phyloP scores from a whole-genome alignment of 2,329 filamentous ascomycete species.

The Botrytis fragariae region DNA sequence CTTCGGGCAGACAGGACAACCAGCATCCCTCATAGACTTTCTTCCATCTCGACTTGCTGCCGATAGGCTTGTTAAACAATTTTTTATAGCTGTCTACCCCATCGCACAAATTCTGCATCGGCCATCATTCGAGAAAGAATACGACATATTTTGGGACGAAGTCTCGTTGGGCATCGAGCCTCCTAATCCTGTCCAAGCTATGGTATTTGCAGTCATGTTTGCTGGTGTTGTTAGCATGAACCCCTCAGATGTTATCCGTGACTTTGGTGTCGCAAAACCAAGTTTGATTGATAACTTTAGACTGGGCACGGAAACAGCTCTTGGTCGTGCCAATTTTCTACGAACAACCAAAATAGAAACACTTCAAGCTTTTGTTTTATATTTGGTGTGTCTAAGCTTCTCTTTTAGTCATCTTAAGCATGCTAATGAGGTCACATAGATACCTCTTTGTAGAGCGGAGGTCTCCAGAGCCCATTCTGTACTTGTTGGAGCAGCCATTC shows the following conservation, averaged over 20 bases:
- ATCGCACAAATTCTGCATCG: constrained; percentile 65
- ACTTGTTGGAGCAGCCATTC: constrained; percentile 67
- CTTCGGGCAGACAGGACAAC: constrained; percentile 53
- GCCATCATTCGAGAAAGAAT: constrained; percentile 44
- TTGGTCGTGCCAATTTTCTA: constrained; percentile 68
- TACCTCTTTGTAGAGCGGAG: constrained; percentile 69
- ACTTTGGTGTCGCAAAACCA: constrained; percentile 56
- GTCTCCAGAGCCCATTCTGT: constrained; percentile 72
- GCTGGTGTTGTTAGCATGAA: constrained; percentile 66
- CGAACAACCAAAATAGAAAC: constrained; percentile 71
- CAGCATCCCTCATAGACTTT: constrained; percentile 55
- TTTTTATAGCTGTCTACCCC: constrained; percentile 66
- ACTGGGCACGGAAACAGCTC: constrained; percentile 62
- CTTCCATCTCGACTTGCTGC: constrained; percentile 57
- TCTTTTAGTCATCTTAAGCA: not conserved
- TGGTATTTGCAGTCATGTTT: constrained; percentile 69
- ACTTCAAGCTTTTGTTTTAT: constrained; percentile 74
- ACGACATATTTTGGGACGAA: constrained; percentile 63
- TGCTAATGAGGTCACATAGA: constrained; percentile 44
- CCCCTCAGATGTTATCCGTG: constrained; percentile 49
- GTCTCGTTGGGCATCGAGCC: constrained; percentile 60
- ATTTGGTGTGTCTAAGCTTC: constrained; percentile 53
- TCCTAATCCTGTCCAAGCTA: constrained; percentile 60
- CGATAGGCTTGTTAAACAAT: constrained; percentile 63
- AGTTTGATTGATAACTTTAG: constrained; percentile 62